Evolutionary conservation across 1,139 yeast species (phyloP).

Genomic region (Candida sp.): DNA sequence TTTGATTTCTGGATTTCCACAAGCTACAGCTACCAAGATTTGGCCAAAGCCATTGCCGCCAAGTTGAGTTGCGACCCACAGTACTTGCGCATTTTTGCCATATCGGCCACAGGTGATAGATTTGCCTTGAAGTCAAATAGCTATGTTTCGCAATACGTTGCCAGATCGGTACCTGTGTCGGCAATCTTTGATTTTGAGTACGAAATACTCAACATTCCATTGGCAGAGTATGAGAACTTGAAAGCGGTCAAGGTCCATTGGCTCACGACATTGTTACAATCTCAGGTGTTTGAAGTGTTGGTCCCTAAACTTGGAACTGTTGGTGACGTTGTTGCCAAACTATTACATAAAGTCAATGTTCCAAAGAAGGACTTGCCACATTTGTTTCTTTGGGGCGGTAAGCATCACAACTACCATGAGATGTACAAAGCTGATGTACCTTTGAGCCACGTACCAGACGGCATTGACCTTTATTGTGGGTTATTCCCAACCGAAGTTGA

Average conservation of each 20-base stretch:
- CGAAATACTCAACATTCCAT: slow-evolving; percentile 75
- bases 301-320: slow-evolving; percentile 67
- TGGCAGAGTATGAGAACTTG: slow-evolving; percentile 80
- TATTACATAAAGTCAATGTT: slow-evolving; percentile 60
- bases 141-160: slow-evolving; percentile 49
- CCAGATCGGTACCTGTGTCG: slow-evolving; percentile 51
- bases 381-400: slow-evolving; percentile 64
- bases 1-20: slow-evolving; percentile 77
- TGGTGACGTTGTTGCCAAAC: slow-evolving; percentile 55
- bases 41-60: slow-evolving; percentile 63
- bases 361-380: slow-evolving; percentile 51
- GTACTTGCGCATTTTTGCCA: slow-evolving; percentile 66
- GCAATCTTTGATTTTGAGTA: slow-evolving; percentile 62
- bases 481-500: slow-evolving; percentile 50
- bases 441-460: slow-evolving; percentile 36
- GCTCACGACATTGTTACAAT: slow-evolving; percentile 66
- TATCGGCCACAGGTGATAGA: slow-evolving; percentile 58
- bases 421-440: slow-evolving; percentile 41
- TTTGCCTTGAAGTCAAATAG: slow-evolving; percentile 49
- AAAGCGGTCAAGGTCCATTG: slow-evolving; percentile 65
- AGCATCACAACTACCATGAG: slow-evolving; percentile 42
- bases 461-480: slow-evolving; percentile 45
- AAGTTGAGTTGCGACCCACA: slow-evolving; percentile 60
- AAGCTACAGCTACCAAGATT: slow-evolving; percentile 57
- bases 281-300: slow-evolving; percentile 70